Evolutionary conservation across 2,329 filamentous ascomycete genomes (phyloP).

Genomic region (Coleophoma cylindrospora): DNA sequence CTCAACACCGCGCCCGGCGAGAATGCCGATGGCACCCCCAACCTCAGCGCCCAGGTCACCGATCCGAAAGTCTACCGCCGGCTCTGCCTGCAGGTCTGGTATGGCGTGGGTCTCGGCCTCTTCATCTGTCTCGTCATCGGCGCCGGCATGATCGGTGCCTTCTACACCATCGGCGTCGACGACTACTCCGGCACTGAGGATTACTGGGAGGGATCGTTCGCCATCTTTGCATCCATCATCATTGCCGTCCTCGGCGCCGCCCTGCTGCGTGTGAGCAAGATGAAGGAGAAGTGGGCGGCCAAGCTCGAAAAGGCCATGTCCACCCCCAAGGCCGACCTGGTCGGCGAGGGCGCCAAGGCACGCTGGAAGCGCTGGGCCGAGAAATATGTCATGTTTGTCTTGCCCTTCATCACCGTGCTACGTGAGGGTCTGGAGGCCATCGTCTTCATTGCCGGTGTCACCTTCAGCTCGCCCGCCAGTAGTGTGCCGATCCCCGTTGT

Average conservation of each 20-base stretch:
- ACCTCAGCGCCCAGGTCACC: constrained; percentile 39
- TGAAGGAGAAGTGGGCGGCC: constrained; percentile 77
- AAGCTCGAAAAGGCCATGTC: constrained; percentile 70
- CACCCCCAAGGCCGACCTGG: constrained; percentile 31
- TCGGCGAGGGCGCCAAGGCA: constrained; percentile 24
- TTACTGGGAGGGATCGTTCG: constrained; percentile 76
- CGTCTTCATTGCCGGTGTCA: constrained; percentile 78
- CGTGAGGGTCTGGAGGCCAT: constrained; percentile 79
- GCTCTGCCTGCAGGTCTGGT: constrained; percentile 56
- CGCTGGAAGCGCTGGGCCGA: constrained; percentile 54
- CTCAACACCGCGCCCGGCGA: constrained; percentile 36
- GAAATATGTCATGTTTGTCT: constrained; percentile 77
- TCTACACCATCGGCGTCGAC: constrained; percentile 59
- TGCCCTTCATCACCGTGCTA: constrained; percentile 79
- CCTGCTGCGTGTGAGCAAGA: constrained; percentile 71
- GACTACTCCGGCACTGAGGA: constrained; percentile 62
- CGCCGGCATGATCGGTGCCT: constrained; percentile 52
- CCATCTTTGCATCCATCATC: constrained; percentile 67
- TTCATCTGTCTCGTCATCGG: constrained; percentile 50
- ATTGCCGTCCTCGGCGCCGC: constrained; percentile 77
- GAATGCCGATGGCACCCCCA: too few relatives aligned
- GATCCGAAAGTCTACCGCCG: constrained; percentile 60
- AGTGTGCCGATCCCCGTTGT: constrained; percentile 73
- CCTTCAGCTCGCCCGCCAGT: constrained; percentile 65
- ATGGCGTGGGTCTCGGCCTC: constrained; percentile 51